Percentiles rank a stretch among this genome's conserved stretches.
Evolutionary conservation across 1,139 yeast genomes (phyloP).

Genomic region (Diutina siamensis): DNA sequence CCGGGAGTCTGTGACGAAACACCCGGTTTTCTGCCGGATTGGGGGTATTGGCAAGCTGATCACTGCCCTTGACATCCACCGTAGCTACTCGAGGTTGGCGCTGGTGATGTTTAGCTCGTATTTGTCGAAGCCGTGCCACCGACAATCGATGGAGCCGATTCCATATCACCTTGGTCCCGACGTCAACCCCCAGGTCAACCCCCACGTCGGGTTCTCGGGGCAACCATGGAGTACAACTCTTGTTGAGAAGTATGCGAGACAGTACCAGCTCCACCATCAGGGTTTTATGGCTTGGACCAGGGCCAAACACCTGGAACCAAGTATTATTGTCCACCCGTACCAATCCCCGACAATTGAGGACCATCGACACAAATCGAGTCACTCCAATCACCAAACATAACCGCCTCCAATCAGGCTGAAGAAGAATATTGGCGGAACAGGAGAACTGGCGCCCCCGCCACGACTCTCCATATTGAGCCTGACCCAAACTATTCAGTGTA

Average conservation of each 20-base stretch:
- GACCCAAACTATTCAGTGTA: background rate
- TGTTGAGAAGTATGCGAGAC: background rate
- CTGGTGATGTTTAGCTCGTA: background rate
- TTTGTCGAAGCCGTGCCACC: background rate
- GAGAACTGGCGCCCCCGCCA: background rate
- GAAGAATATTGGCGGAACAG: background rate
- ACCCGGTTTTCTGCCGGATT: background rate
- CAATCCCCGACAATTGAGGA: background rate
- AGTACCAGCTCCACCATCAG: background rate
- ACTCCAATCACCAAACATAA: background rate
- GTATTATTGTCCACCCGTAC: background rate
- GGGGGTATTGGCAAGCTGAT: background rate
- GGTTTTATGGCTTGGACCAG: background rate
- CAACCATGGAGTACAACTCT: background rate
- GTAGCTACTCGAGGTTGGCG: background rate
- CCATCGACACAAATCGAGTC: background rate
- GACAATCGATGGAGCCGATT: background rate
- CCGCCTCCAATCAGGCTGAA: background rate
- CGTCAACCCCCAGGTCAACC: no score
- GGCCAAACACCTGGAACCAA: conserved; percentile 3
- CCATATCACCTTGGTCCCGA: background rate
- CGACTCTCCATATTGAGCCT: background rate
- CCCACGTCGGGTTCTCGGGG: background rate
- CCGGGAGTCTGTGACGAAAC: background rate
- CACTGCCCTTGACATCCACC: background rate